phyloP scores from a whole-genome alignment of 73 alveolate genomes.

The Durusdinium trenchii region DNA sequence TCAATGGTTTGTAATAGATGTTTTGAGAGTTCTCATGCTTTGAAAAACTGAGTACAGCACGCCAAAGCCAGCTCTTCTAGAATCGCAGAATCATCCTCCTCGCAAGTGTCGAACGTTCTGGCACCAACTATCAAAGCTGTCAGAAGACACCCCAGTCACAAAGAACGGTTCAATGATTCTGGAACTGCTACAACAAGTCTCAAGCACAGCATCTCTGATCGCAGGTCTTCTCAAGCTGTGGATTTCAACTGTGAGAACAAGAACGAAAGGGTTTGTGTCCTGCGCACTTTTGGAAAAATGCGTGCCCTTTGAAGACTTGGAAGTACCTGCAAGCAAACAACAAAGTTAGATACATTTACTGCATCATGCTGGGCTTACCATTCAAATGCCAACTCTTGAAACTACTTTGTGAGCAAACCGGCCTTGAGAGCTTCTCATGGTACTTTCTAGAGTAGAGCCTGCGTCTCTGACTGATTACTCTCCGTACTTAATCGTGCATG shows the following conservation, averaged over 20 bases:
- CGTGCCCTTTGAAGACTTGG: constrained; percentile 39
- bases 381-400: too few relatives aligned
- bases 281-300: constrained; percentile 31
- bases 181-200: neutral
- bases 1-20: too few relatives aligned
- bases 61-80: constrained; percentile 30
- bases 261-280: neutral
- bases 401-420: too few relatives aligned
- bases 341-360: neutral
- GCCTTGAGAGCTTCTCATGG: constrained; percentile 88
- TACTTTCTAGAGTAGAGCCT: constrained; percentile 72
- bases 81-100: constrained; percentile 37
- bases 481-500: neutral
- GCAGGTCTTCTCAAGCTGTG: neutral
- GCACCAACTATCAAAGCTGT: too few relatives aligned
- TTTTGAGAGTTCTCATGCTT: neutral
- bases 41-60: neutral
- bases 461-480: neutral
- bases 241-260: neutral
- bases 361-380: too few relatives aligned
- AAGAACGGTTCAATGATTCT: neutral
- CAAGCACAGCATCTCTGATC: neutral
- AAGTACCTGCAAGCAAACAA: neutral
- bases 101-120: too few relatives aligned
- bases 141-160: neutral